Evolutionary conservation across 192 early-diverging fungal genomes (phyloP), one percentile per base, ranked within the genome.

Genomic region (Coemansia sp.): DNA sequence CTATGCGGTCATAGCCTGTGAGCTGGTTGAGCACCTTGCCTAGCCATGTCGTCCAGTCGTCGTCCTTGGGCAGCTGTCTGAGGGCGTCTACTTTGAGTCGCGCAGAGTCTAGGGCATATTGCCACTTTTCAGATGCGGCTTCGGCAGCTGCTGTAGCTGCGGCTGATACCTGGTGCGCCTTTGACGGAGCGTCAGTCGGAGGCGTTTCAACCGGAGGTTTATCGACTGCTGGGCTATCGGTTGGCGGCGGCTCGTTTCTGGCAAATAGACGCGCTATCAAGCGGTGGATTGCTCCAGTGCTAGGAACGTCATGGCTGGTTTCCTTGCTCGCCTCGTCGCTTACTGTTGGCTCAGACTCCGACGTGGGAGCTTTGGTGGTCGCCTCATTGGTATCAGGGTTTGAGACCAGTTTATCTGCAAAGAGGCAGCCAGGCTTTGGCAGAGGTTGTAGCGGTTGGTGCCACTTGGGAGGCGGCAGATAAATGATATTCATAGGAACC

Each of bases 1-100:
- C 84, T 35, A 94, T 86, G 14, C 83, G 73, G 25, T 84, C 85
- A 37, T 91, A 91, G 16, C 91, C 90, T 10, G 92, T 91, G 34
- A 88, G 72, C 59, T 86, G 82, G 65, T 94, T 94, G 18, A 91
- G 82, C 38, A 81, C 84, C 10, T 73, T 69, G 52, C 72, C 62
- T 0, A 70, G 66, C 73, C 72, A 64, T 2, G 65, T 75, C 28
- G 71, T 59, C 76, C 75, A 74, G 73, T 73, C 67, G 33, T 79
- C 71, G 52, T 73, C 68, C 62, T 71, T 67, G 42, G 77, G 77
- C 11, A 79, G 58, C 23, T 47, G 45, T 10, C 48, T 25, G 7
- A 79, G 14, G 6, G 61, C 14, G 10, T 35, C 60, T 0, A 70
- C 37, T 23, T n/a, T 66, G 31, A 33, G 23, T 6, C 61, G 67